These are phyloP conservation scores for Populus deltoides DNA, from an alignment of 345 rosid species.

Conservation along the genomic window DNA sequence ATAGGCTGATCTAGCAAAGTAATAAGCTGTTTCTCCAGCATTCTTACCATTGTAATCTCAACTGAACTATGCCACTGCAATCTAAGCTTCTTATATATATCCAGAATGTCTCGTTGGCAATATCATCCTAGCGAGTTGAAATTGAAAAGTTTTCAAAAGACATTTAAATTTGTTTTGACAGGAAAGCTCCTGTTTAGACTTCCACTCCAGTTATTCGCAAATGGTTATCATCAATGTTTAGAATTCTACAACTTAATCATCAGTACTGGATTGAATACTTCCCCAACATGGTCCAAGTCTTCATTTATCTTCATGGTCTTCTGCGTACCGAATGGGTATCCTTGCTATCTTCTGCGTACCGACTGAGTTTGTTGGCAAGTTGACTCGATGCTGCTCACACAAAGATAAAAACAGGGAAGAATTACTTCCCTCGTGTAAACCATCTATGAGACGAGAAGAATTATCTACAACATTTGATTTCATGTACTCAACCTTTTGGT, in stretches of 20 bases:
- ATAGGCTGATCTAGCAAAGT: conserved; percentile 22
- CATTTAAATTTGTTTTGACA: not conserved
- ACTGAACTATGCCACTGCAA: conserved; percentile 1
- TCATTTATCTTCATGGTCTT: not conserved
- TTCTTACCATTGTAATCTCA: conserved; percentile 6
- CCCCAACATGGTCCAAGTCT: not conserved
- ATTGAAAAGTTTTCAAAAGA: not conserved
- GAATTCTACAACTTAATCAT: too few relatives aligned
- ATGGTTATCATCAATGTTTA: too few relatives aligned
- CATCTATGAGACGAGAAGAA: not conserved
- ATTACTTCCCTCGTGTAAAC: not conserved
- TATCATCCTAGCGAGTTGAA: not conserved
- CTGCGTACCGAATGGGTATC: not conserved
- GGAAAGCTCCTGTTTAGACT: not conserved
- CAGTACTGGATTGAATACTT: not conserved
- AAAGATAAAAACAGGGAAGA: not conserved
- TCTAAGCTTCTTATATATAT: conserved; percentile 4
- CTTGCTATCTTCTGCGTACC: not conserved
- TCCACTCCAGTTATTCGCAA: not conserved
- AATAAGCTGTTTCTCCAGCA: conserved; percentile 30
- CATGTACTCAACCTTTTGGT: too few relatives aligned
- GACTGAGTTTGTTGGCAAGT: not conserved
- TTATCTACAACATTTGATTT: too few relatives aligned
- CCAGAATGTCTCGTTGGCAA: not conserved
- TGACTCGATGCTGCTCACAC: not conserved